Base-by-base conservation (phyloP, 2,329 filamentous ascomycete genomes). In the Ceratocystis lukuohia region DNA sequence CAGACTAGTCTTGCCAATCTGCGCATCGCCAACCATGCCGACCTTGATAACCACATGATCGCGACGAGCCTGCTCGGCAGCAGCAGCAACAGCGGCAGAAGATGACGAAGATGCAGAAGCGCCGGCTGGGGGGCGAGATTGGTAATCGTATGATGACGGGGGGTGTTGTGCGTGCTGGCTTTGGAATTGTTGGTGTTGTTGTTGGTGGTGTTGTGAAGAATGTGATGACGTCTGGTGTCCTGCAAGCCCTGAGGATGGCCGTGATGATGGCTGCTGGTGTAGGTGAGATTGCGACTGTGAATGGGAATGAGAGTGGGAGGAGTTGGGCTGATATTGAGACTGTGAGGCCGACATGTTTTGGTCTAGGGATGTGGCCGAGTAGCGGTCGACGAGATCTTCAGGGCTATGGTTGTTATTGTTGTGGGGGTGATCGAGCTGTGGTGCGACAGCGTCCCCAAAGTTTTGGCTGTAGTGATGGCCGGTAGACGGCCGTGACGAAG, bases 1-100 rank as follows among this genome's bases (percentile, higher is more conserved):
- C 74, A 99, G 78, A 70, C 92, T 96, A 20, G 94, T 99, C 83
- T 99, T 99, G 74, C 94, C 94, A 71, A 99, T 99, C 77, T 99
- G 94, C 67, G 94, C 94, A 78, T 99, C 94, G 61, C 94, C 94
- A 59, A 99, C 94, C 94, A 99, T 99, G 73, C 94, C 94, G 64
- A 99, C 94, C 78, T 99, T 99, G 81, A 99, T 97, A 67, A 99
- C 94, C 46, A 99, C 94, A 72, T 86, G 84, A 74, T 86, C 86
- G 69, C 84, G 80, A 61, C 81, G 80, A 70, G 81, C 81, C 67
- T 71, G 71, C 69, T 73, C 70, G 33, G 68, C 68, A 33, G 70
- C 73, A 46, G 69, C 70, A 33, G 72, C 57, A 48, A 46, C 74
- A n/a, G 53, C 48, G 45, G 68, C 74, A n/a, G 70, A 69, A 17